These are phyloP conservation scores for Kalaharituber pfeilii DNA, from an alignment of 2,329 filamentous ascomycete genomes.

Conservation along the genomic window DNA sequence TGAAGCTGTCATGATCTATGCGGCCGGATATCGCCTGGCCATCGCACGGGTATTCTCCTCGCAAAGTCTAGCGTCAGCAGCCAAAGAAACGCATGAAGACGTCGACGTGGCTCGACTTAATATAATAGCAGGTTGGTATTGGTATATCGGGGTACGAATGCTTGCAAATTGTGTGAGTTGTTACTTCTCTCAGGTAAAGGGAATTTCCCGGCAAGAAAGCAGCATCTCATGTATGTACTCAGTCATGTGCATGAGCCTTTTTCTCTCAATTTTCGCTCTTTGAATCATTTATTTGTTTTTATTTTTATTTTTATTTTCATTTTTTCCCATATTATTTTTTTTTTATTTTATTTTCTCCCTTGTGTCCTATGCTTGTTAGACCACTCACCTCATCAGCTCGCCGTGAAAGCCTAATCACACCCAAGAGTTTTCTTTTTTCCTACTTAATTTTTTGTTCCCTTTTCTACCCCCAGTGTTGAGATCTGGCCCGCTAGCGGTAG, in stretches of 20 bases:
- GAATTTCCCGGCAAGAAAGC: background rate
- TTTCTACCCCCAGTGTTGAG: too few relatives aligned
- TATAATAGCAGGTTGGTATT: background rate
- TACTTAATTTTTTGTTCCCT: too few relatives aligned
- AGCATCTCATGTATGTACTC: background rate
- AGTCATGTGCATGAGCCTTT: background rate
- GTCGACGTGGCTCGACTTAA: slow-evolving; percentile 1
- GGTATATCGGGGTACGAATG: background rate
- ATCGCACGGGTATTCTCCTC: background rate
- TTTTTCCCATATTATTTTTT: background rate
- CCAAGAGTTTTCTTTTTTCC: background rate
- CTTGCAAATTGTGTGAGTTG: background rate
- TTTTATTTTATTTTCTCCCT: background rate
- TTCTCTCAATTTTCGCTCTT: background rate
- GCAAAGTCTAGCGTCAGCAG: background rate
- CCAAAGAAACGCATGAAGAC: background rate
- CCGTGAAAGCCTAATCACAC: background rate
- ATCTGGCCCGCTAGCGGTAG: too few relatives aligned
- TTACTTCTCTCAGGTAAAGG: background rate
- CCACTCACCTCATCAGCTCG: background rate
- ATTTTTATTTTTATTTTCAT: background rate
- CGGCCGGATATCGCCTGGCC: background rate
- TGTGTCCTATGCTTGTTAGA: background rate
- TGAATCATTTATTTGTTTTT: background rate
- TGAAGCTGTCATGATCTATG: background rate